Conservation (phyloP, 2,329 filamentous ascomycete species). For the Paramyrothecium roridum region DNA sequence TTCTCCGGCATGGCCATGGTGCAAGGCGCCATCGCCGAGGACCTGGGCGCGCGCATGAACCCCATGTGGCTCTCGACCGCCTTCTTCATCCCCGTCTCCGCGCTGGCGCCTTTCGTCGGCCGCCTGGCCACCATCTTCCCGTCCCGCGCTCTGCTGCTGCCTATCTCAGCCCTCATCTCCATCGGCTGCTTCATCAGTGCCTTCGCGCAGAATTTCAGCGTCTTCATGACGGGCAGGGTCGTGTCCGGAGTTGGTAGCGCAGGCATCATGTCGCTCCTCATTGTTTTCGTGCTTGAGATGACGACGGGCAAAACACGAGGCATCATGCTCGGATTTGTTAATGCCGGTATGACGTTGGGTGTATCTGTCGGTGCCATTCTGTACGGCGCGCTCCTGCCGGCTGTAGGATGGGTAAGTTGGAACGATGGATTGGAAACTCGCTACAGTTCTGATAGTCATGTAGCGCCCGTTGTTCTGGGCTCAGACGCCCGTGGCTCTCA, state of each 20-base stretch:
- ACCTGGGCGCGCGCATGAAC: conserved; percentile 69
- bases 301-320: conserved; percentile 65
- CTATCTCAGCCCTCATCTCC: conserved; percentile 54
- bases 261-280: conserved; percentile 68
- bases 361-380: conserved; percentile 69
- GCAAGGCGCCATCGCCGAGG: conserved; percentile 71
- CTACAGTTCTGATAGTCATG: conserved; percentile 2
- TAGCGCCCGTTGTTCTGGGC: conserved; percentile 71
- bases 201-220: conserved; percentile 51
- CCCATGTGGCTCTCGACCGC: conserved; percentile 80
- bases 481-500: conserved; percentile 62
- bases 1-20: conserved; percentile 80
- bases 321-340: conserved; percentile 70
- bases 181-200: conserved; percentile 65
- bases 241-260: conserved; percentile 68
- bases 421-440: not conserved
- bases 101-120: conserved; percentile 65
- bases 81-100: conserved; percentile 64
- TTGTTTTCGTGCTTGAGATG: conserved; percentile 76
- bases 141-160: conserved; percentile 61
- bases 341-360: conserved; percentile 69
- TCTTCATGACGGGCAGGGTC: conserved; percentile 67
- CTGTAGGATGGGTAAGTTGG: conserved; percentile 66
- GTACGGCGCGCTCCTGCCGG: conserved; percentile 61
- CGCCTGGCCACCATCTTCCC: conserved; percentile 73